Evolutionary conservation across 352 stramenopile genomes (phyloP), one percentile per base, ranked within the genome.

Genomic region (Chrysophaeum taylorii): DNA sequence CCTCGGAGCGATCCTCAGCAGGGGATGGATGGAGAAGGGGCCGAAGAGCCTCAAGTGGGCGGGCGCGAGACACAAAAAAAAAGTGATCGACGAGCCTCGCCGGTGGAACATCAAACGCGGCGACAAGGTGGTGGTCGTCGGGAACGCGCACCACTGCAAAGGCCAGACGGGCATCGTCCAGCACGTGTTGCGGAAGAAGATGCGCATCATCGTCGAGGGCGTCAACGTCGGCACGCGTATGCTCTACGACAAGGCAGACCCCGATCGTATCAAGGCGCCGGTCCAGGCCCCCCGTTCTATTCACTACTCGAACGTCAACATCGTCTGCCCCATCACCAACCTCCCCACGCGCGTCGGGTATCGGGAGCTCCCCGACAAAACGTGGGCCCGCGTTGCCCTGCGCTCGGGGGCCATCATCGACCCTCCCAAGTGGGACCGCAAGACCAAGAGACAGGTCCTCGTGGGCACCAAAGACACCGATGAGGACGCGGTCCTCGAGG

Each of bases 351-450:
- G 82, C 64, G 73, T 87, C 31, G 72, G 42, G 16, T 78, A 80
- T 62, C 81, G 79, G 23, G 93, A 87, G 73, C 85, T 92, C 54
- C 88, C 96, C 29, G 86, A 96, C 50, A 92, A 91, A 36, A 91
- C 92, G 36, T 96, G 96, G 81, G 87, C 97, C 52, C 86, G 93
- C 43, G 89, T 97, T 72, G 90, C 90, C 31, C 96, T 95, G 81
- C 91, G 93, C 76, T 94, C 86, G 39, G 91, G 91, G 71, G 94
- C 91, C 16, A 95, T 97, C 75, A 97, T 98, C 81, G 89, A 90
- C 33, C 92, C 92, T 77, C 91, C 92, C 5, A 89, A 93, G 33
- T 76, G 89, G 76, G 83, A 92, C 71, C 84, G 89, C 42, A 81
- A 92, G 74, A 87, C 82, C 71, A 85, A 86, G 48, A 73, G 89